A percentile compares a stretch with the other conserved stretches of the same genome.
Evolutionary conservation across 1,284 basidiomycete species (phyloP).

Genomic region (Amylostereum chailletii): DNA sequence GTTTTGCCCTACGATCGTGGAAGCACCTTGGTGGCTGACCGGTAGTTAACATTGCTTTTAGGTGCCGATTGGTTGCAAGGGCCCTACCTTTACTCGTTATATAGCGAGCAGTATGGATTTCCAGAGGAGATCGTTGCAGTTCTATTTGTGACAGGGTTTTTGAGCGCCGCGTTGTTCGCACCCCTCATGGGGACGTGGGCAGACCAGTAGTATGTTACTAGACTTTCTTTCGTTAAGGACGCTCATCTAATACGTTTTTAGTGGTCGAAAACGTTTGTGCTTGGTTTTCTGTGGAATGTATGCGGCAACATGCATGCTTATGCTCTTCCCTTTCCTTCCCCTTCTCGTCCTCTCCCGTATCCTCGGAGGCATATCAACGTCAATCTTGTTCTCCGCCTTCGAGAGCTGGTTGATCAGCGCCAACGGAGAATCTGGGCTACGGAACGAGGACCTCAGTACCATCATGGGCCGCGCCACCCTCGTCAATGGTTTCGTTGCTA

Average conservation of each 20-base stretch:
- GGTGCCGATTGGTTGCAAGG: constrained; percentile 77
- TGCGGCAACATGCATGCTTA: constrained; percentile 45
- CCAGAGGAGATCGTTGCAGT: constrained; percentile 56
- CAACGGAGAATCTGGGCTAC: constrained; percentile 37
- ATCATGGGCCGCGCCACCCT: constrained; percentile 68
- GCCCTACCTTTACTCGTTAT: constrained; percentile 66
- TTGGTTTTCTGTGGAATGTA: constrained; percentile 63
- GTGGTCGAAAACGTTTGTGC: constrained; percentile 61
- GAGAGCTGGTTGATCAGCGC: constrained; percentile 69
- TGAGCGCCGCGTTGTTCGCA: constrained; percentile 58
- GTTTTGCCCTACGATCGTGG: constrained; percentile 13
- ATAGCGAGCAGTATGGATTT: constrained; percentile 59
- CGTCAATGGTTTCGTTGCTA: constrained; percentile 64
- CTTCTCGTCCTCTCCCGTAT: constrained; percentile 53
- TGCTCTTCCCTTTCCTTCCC: constrained; percentile 46
- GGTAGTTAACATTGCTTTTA: constrained; percentile 18
- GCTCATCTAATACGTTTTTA: constrained; percentile 15
- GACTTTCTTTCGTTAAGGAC: neutral
- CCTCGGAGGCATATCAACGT: constrained; percentile 61
- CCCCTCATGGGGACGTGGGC: constrained; percentile 70
- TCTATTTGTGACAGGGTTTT: constrained; percentile 65
- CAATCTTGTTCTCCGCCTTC: constrained; percentile 67
- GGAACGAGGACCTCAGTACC: constrained; percentile 49
- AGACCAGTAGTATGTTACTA: constrained; percentile 51
- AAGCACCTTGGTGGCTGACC: neutral